Base-by-base conservation (phyloP, 768 basidiomycete species). In the Kwoniella sp. region DNA sequence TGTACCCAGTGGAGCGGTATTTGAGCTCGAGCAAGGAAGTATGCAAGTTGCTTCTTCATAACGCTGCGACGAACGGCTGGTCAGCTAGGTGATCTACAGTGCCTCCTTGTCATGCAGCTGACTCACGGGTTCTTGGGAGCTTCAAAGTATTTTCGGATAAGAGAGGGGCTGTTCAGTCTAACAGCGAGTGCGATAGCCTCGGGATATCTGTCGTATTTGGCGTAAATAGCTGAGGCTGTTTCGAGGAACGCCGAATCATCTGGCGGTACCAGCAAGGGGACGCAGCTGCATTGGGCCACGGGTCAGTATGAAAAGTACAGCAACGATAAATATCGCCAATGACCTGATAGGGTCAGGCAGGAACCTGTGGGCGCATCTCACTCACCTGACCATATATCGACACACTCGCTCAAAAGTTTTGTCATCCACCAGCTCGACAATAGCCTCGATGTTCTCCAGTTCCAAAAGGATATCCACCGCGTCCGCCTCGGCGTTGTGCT, bases 401-500 rank as follows among this genome's bases (percentile, higher is more conserved):
- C 93, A 95, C 4, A 99, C 94, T 56, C 96, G 88, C 55, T 83
- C 84, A 74, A 86, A 98, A 0, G 91, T 74, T 70, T 78, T 73
- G 22, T 73, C 75, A 61, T 98, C 94, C 22, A 96, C 89, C 48
- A 93, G 82, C 12, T 86, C 83, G 20, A 86, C 84, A 69, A 97
- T 88, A 74, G 87, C 86, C 66, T 88, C 85, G 26, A 96, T 89
- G 70, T 90, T 90, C 80, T 99, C 96, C 71, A 98, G 82, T 73
- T 97, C 96, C 74, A 96, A 88, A 64, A 98, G 82, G 34, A 98
- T 84, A 82, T 98, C 96, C 31, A 99, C 94, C 0, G 95, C 96
- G 78, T 99, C 96, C 30, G 93, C 94, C 81, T 99, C 96, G 11
- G 94, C 96, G 75, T 99, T 97, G 79, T 98, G 96, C 20, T 85